These are phyloP conservation scores for Aspergillus oerlinghausenensis DNA, from an alignment of 2,329 filamentous ascomycete genomes.

Conservation along the genomic window DNA sequence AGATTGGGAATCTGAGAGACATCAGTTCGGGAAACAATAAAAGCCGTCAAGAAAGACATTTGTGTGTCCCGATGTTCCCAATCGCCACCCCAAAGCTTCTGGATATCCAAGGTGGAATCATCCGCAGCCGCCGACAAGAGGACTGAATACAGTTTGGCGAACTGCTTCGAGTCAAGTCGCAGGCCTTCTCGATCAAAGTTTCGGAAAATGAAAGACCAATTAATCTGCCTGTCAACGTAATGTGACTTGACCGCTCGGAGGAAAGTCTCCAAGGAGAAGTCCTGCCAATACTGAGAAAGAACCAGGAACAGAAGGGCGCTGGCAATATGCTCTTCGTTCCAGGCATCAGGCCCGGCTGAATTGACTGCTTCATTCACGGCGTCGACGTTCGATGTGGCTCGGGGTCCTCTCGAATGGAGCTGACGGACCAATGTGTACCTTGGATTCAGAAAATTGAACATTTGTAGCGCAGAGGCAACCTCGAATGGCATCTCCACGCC, in stretches of 20 bases:
- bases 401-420: slow-evolving; percentile 70
- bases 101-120: slow-evolving; percentile 69
- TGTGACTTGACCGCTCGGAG: slow-evolving; percentile 55
- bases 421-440: slow-evolving; percentile 50
- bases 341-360: slow-evolving; percentile 55
- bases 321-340: slow-evolving; percentile 78
- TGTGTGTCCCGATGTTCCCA: slow-evolving; percentile 88
- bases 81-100: slow-evolving; percentile 79
- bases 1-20: slow-evolving; percentile 79
- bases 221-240: slow-evolving; percentile 52
- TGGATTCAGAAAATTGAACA: slow-evolving; percentile 41
- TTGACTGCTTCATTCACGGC: slow-evolving; percentile 58
- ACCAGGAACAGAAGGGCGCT: slow-evolving; percentile 69
- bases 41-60: slow-evolving; percentile 87
- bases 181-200: slow-evolving; percentile 77
- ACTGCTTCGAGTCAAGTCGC: slow-evolving; percentile 72
- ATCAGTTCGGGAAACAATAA: slow-evolving; percentile 73
- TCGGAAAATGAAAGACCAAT: slow-evolving; percentile 67
- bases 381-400: slow-evolving; percentile 72
- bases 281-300: slow-evolving; percentile 58
- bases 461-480: slow-evolving; percentile 41
- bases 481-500: slow-evolving; percentile 39
- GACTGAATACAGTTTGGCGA: slow-evolving; percentile 74
- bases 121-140: slow-evolving; percentile 66
- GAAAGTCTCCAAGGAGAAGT: slow-evolving; percentile 64